A percentile compares a stretch with the other conserved stretches of the same genome.
Evolutionary conservation across 1,139 yeast genomes (phyloP).

Genomic region (Candida frijolesensis): DNA sequence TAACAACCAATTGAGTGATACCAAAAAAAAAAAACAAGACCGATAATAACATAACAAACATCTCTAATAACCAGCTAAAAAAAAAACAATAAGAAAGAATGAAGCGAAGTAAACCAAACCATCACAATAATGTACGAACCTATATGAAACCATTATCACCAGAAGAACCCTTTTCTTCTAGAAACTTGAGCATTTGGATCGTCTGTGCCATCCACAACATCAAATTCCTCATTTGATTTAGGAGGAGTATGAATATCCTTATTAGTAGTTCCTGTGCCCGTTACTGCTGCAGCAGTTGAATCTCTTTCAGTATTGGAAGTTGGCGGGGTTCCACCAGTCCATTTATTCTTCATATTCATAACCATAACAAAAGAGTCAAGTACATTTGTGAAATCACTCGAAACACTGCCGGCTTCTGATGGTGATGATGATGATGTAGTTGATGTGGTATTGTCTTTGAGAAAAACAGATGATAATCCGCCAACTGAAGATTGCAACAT

Average conservation of each 20-base stretch:
- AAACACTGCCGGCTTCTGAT: constrained; percentile 3
- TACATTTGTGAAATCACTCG: constrained; percentile 7
- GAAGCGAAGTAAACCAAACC: constrained; percentile 2
- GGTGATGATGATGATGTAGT: background rate
- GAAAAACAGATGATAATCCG: constrained; percentile 5
- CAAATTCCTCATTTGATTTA: constrained; percentile 34
- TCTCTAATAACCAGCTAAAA: background rate
- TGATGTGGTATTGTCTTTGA: background rate
- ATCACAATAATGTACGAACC: background rate
- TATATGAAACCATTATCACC: constrained; percentile 11
- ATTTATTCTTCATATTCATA: constrained; percentile 18
- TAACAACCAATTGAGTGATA: background rate
- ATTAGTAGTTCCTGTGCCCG: background rate
- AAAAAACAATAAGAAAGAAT: constrained; percentile 2
- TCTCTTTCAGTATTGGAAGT: background rate
- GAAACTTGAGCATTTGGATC: constrained; percentile 8
- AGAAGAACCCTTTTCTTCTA: constrained; percentile 19
- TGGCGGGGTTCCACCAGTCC: constrained; percentile 9
- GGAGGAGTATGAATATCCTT: background rate
- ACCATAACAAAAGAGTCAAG: constrained; percentile 20
- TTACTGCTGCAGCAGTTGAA: background rate
- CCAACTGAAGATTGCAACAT: constrained; percentile 2
- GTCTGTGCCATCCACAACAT: constrained; percentile 41
- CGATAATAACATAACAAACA: constrained; percentile 1
- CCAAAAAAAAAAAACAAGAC: background rate